Evolutionary conservation across 129 eudicot genomes (phyloP).

Genomic region (Oenanthe sinensis): DNA sequence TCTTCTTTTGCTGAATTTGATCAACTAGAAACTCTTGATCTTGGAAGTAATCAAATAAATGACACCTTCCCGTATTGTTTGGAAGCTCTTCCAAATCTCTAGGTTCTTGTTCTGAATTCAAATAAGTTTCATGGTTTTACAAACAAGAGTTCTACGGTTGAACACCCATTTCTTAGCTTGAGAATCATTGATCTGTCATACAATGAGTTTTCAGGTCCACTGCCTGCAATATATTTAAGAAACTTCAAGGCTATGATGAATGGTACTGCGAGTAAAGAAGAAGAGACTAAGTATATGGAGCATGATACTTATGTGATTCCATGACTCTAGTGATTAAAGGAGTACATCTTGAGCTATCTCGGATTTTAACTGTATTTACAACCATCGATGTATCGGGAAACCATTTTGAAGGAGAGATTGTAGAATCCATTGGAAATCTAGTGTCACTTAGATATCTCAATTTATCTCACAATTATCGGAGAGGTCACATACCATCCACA

Average conservation of each 20-base stretch:
- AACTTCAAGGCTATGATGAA: slow-evolving; percentile 24
- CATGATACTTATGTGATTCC: background rate
- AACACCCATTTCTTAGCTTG: slow-evolving; percentile 13
- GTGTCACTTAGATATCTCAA: no score
- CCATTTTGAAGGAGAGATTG: background rate
- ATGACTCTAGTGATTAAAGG: background rate
- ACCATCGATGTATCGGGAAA: background rate
- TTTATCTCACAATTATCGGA: no score
- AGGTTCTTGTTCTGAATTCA: slow-evolving; percentile 19
- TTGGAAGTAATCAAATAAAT: slow-evolving; percentile 9
- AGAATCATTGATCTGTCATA: slow-evolving; percentile 26
- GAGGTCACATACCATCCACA: no score
- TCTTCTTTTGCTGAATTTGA: background rate
- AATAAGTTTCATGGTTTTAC: background rate
- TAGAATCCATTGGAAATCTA: background rate
- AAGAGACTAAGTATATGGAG: no score
- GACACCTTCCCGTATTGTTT: background rate
- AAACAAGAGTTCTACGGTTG: background rate
- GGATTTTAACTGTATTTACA: background rate
- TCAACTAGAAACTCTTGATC: slow-evolving; percentile 13
- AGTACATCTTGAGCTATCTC: no score
- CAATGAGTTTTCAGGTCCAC: slow-evolving; percentile 19
- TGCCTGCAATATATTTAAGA: slow-evolving; percentile 9
- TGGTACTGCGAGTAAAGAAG: background rate
- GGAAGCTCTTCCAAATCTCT: slow-evolving; percentile 12